Evolutionary conservation across 208 protist genomes (phyloP), one percentile per base, ranked within the genome.

Genomic region (Phytomonas sp.): DNA sequence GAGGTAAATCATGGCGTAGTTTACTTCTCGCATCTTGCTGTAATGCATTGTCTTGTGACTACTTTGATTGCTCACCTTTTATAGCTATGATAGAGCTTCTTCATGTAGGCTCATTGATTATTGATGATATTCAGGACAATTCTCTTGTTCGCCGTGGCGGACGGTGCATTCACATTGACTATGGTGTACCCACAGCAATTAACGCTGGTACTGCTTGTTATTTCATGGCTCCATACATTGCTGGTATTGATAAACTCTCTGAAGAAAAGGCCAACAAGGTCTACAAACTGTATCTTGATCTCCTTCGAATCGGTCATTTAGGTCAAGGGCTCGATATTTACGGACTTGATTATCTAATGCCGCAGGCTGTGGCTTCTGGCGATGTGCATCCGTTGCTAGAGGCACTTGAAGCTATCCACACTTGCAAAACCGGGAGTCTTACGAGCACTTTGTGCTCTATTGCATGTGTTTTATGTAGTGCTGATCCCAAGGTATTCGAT

Each of bases 61-160:
- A 89, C 53, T 84, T 86, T 68, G 83, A 92, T 64, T 87, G 79
- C 67, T 59, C 60, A 23, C 71, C 66, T 9, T 88, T 83, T 65
- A 82, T 87, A 68, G 78, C 77, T 13, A 79, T 90, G 20, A 67
- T 79, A 0, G 84, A 93, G 60, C 71, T 93, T 61, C 73, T 88
- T 6, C 87, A 93, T 67, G 78, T 85, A 20, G 87, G 87, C 26
- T 90, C 87, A 13, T 74, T 90, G 32, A 84, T 90, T 62, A 88
- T 93, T 59, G 84, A 93, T 62, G 87, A 93, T 70, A 84, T 93
- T 68, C 71, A 93, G 46, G 87, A 93, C 60, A 71, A 83, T 46
- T 89, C 87, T 13, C 31, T 77, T n/a, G 69, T 87, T 8, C 76
- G 87, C n/a, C 77, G 87, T 40, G 84, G 87, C 33, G 81, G 79